Evolutionary conservation across 768 basidiomycete genomes (phyloP), one percentile per base, ranked within the genome.

Genomic region (Lyophyllum shimeji): DNA sequence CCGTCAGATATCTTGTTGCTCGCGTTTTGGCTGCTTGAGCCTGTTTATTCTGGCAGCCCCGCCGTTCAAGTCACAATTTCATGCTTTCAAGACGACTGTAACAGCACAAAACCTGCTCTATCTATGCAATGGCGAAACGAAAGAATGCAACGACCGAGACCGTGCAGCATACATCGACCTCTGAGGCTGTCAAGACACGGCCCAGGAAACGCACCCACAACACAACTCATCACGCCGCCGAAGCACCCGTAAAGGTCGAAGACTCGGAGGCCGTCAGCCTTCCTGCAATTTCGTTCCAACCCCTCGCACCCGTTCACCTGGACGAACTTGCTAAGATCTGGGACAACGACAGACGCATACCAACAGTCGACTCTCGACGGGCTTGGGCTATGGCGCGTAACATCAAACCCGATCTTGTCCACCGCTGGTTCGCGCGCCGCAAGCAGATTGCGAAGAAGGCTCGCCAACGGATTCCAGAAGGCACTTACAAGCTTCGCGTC

Each of bases 371-470:
- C 8, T 77, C 76, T 23, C 70, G 76, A 3, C 67, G 69, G 12
- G 67, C 70, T 7, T 77, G 77, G 77, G 70, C 74, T 5, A 59
- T 67, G 17, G 76, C 76, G 7, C 69, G 76, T 11, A 68, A 70
- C 39, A 44, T 77, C 49, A 65, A 68, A 24, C 74, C 74, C 6
- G 55, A 33, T 5, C 55, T 61, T 17, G 73, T 77, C 1, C 64
- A 77, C 57, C 62, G 57, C 11, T 79, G 76, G 75, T 77, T 71
- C 68, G 70, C 70, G 49, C 67, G 71, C 23, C 71, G 72, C 23
- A 69, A 71, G 37, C 61, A 54, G 13, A 24, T 58, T 21, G 71
- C 69, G 3, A 70, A 65, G 55, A 72, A 67, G 53, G 50, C 63
- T 6, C 53, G 61, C 0, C 55, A 70, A 17, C 51, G 23, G 18